phyloP scores from a whole-genome alignment of 2,329 filamentous ascomycete species.

The Fusarium sp. region DNA sequence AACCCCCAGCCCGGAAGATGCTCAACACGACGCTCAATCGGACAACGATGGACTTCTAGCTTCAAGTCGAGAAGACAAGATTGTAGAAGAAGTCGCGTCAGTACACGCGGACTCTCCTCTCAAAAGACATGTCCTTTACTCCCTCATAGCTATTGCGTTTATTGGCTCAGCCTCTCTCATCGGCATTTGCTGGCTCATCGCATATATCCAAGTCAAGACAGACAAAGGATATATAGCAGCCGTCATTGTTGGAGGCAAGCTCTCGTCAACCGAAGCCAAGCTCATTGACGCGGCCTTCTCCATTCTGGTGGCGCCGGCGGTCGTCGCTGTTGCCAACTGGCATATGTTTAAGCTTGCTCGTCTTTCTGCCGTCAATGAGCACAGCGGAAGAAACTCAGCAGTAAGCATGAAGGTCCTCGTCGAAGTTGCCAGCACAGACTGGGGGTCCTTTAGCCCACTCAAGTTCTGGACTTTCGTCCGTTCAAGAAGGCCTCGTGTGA shows the following conservation, averaged over 20 bases:
- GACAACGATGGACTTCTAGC: background rate
- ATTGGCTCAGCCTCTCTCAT: background rate
- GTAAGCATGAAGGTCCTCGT: conserved; percentile 28
- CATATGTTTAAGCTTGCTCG: conserved; percentile 33
- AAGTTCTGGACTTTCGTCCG: conserved; percentile 22
- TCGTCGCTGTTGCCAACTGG: conserved; percentile 17
- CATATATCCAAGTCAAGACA: background rate
- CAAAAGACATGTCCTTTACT: conserved; percentile 23
- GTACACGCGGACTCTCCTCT: background rate
- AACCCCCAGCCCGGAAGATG: background rate
- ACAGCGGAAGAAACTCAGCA: conserved; percentile 5
- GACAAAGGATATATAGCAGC: conserved; percentile 12
- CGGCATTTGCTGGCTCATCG: conserved; percentile 6
- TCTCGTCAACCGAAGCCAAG: conserved; percentile 20
- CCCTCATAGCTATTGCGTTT: background rate
- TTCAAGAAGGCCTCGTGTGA: conserved; percentile 17
- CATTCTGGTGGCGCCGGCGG: conserved; percentile 17
- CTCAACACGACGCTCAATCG: background rate
- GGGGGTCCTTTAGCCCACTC: conserved; percentile 25
- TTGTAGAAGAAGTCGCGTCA: background rate
- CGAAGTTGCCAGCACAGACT: conserved; percentile 23
- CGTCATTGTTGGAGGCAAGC: conserved; percentile 1
- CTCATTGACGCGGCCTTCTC: conserved; percentile 27
- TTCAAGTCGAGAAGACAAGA: background rate
- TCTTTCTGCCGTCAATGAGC: conserved; percentile 24